Base-by-base conservation (phyloP, 1,139 yeast genomes). In the Taphrina communis region DNA sequence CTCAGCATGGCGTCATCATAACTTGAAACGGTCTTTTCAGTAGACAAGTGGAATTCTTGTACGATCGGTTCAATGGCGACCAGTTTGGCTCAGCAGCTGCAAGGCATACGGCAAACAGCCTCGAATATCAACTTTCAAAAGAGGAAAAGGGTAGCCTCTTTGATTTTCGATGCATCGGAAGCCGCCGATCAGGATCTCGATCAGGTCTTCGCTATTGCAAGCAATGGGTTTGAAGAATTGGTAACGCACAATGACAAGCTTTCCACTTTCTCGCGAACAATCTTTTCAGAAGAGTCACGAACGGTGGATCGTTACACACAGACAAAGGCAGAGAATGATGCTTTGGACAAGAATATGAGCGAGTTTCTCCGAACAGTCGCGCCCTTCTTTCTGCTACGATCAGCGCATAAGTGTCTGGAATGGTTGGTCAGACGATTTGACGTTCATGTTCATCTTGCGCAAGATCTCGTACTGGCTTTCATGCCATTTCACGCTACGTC, bases 121-220 rank as follows among this genome's bases (percentile, higher is more conserved):
- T 46, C 67, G 25, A 65, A 58, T 21, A 38, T 53, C 63, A 65
- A 44, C 14, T 57, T 58, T 21, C 68, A 57, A 42, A 58, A 65
- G 52, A 48, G 68, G 6, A 65, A 65, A 36, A 36, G 38, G 63
- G 57, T 65, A 9, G 57, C 63, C 9, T 94, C 99, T 63, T 84
- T 94, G 74, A 85, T 94, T 55, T 93, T 89, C 78, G 96, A 91
- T 66, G 84, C 97, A 9, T 87, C 88, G 75, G 87, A 86, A 70
- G 99, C 99, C 36, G 90, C 96, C 11, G 85, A 93, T 50, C 99
- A 95, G 80, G 99, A 95, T 77, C 92, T 86, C 76, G 97, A 92
- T 75, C 83, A 88, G 68, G 86, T 94, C 72, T 90, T 84, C 76
- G 85, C 87, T 69, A 84, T 86, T 69, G 89, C 95, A 1, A 75